Percentiles rank a stretch among this genome's conserved stretches.
Evolutionary conservation across 495 filamentous ascomycete genomes (phyloP).

Genomic region (Hypoxylon cercidicola): DNA sequence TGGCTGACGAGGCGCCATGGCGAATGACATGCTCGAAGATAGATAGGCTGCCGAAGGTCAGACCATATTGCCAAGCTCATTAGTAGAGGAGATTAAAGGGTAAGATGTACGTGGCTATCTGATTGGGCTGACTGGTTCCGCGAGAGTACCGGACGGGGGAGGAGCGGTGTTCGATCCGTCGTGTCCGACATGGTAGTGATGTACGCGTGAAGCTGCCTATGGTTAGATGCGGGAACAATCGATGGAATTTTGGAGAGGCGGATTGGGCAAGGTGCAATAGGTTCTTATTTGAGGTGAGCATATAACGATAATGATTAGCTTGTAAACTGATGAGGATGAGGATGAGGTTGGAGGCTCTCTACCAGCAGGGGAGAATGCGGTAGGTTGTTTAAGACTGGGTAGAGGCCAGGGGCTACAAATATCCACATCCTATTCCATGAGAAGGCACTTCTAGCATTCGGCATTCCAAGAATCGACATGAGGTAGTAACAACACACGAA

Average conservation of each 20-base stretch:
- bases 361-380: no score
- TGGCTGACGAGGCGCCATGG: constrained; percentile 58
- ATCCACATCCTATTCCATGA: no score
- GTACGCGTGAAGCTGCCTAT: constrained; percentile 2
- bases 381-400: neutral
- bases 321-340: neutral
- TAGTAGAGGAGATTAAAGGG: neutral
- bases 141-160: constrained; percentile 46
- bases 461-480: neutral
- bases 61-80: constrained; percentile 2
- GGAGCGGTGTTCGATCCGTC: constrained; percentile 52
- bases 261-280: constrained; percentile 13
- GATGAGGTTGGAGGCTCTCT: constrained; percentile 3
- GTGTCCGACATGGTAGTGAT: constrained; percentile 33
- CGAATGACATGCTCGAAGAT: constrained; percentile 63
- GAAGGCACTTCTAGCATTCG: no score
- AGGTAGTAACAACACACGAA: neutral
- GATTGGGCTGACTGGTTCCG: constrained; percentile 20
- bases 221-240: constrained; percentile 11
- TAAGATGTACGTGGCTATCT: constrained; percentile 48
- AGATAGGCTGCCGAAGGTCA: constrained; percentile 54
- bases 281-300: constrained; percentile 15
- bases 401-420: neutral
- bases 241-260: neutral
- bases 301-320: constrained; percentile 1